Evolutionary conservation across 495 filamentous ascomycete genomes (phyloP).

Genomic region (Beverwykella pulmonaria): DNA sequence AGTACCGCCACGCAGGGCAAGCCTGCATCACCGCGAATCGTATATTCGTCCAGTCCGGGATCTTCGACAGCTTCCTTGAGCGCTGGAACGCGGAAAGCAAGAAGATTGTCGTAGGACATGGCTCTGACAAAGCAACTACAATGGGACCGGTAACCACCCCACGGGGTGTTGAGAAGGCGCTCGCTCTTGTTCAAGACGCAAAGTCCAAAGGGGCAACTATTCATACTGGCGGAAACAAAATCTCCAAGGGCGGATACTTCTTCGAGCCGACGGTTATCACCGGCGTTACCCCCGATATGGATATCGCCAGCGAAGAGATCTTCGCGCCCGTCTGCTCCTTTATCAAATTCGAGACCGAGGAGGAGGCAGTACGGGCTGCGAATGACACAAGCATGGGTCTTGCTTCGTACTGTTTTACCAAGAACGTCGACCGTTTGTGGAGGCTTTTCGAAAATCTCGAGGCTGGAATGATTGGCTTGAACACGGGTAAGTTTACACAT

Average conservation of each 20-base stretch:
- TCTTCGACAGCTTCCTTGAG: constrained; percentile 47
- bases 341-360: constrained; percentile 70
- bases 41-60: constrained; percentile 48
- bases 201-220: constrained; percentile 60
- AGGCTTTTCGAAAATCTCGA: constrained; percentile 72
- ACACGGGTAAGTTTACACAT: constrained; percentile 53
- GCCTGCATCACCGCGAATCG: constrained; percentile 51
- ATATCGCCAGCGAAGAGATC: constrained; percentile 67
- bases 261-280: constrained; percentile 72
- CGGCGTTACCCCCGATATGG: constrained; percentile 64
- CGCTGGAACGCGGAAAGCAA: constrained; percentile 58
- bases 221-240: constrained; percentile 60
- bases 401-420: constrained; percentile 69
- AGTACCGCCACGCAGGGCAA: constrained; percentile 50
- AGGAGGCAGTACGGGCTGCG: constrained; percentile 63
- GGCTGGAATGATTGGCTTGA: constrained; percentile 75
- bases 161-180: constrained; percentile 64
- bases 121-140: constrained; percentile 58
- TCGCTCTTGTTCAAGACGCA: constrained; percentile 65
- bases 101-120: constrained; percentile 67
- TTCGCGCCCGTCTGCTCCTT: constrained; percentile 71
- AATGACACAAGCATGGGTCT: constrained; percentile 62
- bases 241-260: constrained; percentile 63
- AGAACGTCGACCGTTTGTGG: constrained; percentile 73
- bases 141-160: constrained; percentile 72